These are phyloP conservation scores for Lathyrus tuberosus DNA, from an alignment of 306 rosid genomes.

Conservation along the genomic window DNA sequence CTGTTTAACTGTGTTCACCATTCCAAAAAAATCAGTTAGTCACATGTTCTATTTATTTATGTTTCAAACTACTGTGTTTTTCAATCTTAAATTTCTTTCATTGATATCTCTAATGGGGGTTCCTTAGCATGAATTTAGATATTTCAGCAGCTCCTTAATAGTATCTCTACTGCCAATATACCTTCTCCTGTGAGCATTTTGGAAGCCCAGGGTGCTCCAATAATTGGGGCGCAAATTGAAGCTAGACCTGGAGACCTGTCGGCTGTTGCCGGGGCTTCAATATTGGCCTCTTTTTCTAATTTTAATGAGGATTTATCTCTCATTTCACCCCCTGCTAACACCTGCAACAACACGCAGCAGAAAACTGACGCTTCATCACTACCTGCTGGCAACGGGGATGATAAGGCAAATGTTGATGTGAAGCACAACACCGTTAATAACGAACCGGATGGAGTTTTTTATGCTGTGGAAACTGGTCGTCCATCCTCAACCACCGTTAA, in stretches of 20 bases:
- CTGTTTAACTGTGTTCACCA: slow-evolving; percentile 6
- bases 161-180: slow-evolving; percentile 56
- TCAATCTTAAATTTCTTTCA: slow-evolving; percentile 16
- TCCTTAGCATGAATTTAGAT: slow-evolving; percentile 70
- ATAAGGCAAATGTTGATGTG: slow-evolving; percentile 53
- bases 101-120: slow-evolving; percentile 22
- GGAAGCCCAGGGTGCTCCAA: slow-evolving; percentile 77
- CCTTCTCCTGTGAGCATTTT: slow-evolving; percentile 71
- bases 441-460: slow-evolving; percentile 50
- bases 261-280: slow-evolving; percentile 88
- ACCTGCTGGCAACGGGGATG: slow-evolving; percentile 59
- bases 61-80: not conserved
- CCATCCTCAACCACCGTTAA: slow-evolving; percentile 53
- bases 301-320: slow-evolving; percentile 63
- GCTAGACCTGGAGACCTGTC: slow-evolving; percentile 86
- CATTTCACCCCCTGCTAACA: slow-evolving; percentile 64
- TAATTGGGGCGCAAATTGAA: slow-evolving; percentile 73
- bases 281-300: slow-evolving; percentile 82
- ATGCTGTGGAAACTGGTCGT: slow-evolving; percentile 54
- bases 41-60: slow-evolving; percentile 20
- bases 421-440: slow-evolving; percentile 53
- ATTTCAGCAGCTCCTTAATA: slow-evolving; percentile 73
- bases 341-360: slow-evolving; percentile 58
- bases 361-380: slow-evolving; percentile 53
- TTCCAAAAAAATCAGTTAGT: slow-evolving; percentile 12